Conservation (phyloP, 805 yeast genomes). For the Yarrowia phangngaensis region DNA sequence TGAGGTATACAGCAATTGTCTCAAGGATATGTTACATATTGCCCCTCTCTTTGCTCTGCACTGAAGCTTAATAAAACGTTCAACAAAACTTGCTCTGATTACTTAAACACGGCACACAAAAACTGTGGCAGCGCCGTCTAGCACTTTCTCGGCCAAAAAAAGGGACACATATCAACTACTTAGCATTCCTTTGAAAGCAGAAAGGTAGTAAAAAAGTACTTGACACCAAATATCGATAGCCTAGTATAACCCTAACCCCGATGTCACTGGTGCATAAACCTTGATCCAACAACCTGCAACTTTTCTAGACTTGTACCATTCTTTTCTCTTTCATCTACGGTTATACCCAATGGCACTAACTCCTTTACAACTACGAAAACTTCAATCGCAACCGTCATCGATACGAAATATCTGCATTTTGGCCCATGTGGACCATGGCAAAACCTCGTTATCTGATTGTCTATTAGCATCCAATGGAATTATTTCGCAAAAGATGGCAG, state of each 20-base stretch:
- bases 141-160: too few species aligned
- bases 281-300: constrained; percentile 14
- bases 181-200: too few species aligned
- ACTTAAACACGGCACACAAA: too few species aligned
- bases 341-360: constrained; percentile 45
- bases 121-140: too few species aligned
- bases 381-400: constrained; percentile 65
- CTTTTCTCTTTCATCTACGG: too few species aligned
- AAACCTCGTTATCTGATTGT: constrained; percentile 90
- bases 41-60: neutral
- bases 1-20: too few species aligned
- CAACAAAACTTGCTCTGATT: too few species aligned
- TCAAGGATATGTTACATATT: too few species aligned
- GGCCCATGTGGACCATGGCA: constrained; percentile 99
- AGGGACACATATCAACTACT: too few species aligned
- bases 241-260: constrained; percentile 12
- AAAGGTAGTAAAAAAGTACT: too few species aligned
- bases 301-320: too few species aligned
- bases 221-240: too few species aligned
- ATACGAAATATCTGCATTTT: constrained; percentile 89
- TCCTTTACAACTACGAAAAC: constrained; percentile 56
- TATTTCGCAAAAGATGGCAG: constrained; percentile 91
- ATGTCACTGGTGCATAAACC: constrained; percentile 17
- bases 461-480: constrained; percentile 93
- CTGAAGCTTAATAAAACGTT: constrained; percentile 1